Percentiles rank a stretch among this genome's conserved stretches.
phyloP scores from a whole-genome alignment of 495 filamentous ascomycete genomes.

The Trichoderma reesei region DNA sequence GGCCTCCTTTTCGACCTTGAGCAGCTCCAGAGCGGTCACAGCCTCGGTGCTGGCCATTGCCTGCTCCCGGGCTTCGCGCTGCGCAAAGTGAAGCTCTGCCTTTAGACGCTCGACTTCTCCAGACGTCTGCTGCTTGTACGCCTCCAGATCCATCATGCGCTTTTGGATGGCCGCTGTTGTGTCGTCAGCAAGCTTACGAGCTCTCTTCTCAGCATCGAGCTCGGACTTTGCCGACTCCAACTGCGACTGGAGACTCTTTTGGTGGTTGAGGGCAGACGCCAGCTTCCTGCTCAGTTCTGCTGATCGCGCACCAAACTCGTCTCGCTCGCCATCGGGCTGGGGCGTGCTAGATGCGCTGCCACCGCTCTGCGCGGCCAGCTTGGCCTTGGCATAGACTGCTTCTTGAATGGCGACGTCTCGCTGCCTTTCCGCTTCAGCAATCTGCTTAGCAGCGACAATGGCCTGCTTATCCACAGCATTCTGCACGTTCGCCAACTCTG shows the following conservation, averaged over 20 bases:
- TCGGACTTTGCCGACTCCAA: slow-evolving; percentile 58
- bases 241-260: slow-evolving; percentile 63
- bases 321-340: slow-evolving; percentile 55
- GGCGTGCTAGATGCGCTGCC: slow-evolving; percentile 58
- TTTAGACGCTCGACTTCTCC: slow-evolving; percentile 77
- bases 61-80: slow-evolving; percentile 69
- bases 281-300: slow-evolving; percentile 74
- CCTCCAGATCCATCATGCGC: slow-evolving; percentile 72
- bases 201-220: slow-evolving; percentile 68
- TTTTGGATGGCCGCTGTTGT: slow-evolving; percentile 72
- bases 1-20: slow-evolving; percentile 77
- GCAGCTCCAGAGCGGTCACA: slow-evolving; percentile 56
- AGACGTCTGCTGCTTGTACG: slow-evolving; percentile 67
- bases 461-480: slow-evolving; percentile 78
- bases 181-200: slow-evolving; percentile 78
- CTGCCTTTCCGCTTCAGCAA: slow-evolving; percentile 89
- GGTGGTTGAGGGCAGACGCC: slow-evolving; percentile 64
- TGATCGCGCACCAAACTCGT: slow-evolving; percentile 53
- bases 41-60: slow-evolving; percentile 66
- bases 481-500: slow-evolving; percentile 76
- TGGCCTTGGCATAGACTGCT: slow-evolving; percentile 89
- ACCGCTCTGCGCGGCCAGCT: slow-evolving; percentile 71
- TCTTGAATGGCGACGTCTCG: slow-evolving; percentile 85
- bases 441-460: slow-evolving; percentile 69
- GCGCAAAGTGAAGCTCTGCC: slow-evolving; percentile 67